Percentiles rank a stretch among this genome's conserved stretches.
These are phyloP conservation scores for Penicillium sp. DNA, from an alignment of 2,329 filamentous ascomycete species.

Conservation along the genomic window DNA sequence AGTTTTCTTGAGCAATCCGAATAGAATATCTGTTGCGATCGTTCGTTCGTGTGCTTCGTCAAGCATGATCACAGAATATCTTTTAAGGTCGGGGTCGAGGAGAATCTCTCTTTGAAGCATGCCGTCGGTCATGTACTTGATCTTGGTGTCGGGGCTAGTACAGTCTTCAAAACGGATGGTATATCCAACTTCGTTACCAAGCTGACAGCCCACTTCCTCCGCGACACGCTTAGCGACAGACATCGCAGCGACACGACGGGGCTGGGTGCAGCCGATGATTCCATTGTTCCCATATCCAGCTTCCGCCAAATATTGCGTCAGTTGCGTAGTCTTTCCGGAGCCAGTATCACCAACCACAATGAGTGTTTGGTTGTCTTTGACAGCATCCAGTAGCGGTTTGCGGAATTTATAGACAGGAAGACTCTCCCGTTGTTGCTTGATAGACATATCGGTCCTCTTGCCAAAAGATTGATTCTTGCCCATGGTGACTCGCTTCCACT, in stretches of 20 bases:
- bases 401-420: slow-evolving; percentile 88
- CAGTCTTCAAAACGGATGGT: slow-evolving; percentile 97
- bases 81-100: slow-evolving; percentile 80
- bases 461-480: slow-evolving; percentile 77
- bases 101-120: slow-evolving; percentile 96
- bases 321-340: slow-evolving; percentile 93
- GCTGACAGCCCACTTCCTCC: slow-evolving; percentile 86
- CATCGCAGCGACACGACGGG: slow-evolving; percentile 94
- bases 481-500: slow-evolving; percentile 85
- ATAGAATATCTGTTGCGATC: slow-evolving; percentile 91
- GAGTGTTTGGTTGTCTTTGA: slow-evolving; percentile 81
- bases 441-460: slow-evolving; percentile 83
- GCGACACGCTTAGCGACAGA: slow-evolving; percentile 95
- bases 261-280: slow-evolving; percentile 94
- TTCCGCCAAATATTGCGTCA: slow-evolving; percentile 93
- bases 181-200: slow-evolving; percentile 93
- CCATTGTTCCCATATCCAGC: slow-evolving; percentile 82
- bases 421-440: slow-evolving; percentile 89
- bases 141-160: slow-evolving; percentile 80
- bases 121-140: slow-evolving; percentile 99
- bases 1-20: slow-evolving; percentile 91
- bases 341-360: slow-evolving; percentile 98
- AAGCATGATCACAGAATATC: slow-evolving; percentile 96
- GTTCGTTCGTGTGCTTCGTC: slow-evolving; percentile 98
- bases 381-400: slow-evolving; percentile 79